A percentile compares a stretch with the other conserved stretches of the same genome.
Evolutionary conservation across 2,329 filamentous ascomycete species (phyloP).

Genomic region (Sarocladium brachiariae): DNA sequence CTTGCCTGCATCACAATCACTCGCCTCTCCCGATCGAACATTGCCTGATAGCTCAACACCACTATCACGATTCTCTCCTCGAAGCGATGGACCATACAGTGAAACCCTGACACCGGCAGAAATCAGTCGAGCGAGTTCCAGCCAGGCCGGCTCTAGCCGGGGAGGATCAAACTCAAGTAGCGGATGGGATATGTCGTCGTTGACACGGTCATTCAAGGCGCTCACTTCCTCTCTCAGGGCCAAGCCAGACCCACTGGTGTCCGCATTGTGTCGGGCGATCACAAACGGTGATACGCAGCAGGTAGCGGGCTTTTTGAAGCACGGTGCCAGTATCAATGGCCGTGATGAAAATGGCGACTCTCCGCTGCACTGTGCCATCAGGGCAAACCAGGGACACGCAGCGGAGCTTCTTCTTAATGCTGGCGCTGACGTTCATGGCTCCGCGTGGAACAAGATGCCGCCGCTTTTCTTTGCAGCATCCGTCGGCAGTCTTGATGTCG

Average conservation of each 20-base stretch:
- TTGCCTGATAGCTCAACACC: neutral
- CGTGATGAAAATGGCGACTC: slow-evolving; percentile 28
- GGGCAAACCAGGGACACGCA: slow-evolving; percentile 23
- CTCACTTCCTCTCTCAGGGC: slow-evolving; percentile 24
- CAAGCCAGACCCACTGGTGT: slow-evolving; percentile 30
- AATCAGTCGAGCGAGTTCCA: slow-evolving; percentile 13
- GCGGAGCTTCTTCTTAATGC: slow-evolving; percentile 25
- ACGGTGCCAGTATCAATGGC: slow-evolving; percentile 30
- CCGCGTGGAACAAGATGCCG: slow-evolving; percentile 20
- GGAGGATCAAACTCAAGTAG: neutral
- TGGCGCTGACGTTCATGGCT: slow-evolving; percentile 22
- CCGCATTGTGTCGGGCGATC: slow-evolving; percentile 29
- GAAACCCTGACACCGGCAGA: neutral
- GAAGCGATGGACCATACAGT: neutral
- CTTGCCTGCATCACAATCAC: slow-evolving; percentile 12
- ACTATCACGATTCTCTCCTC: neutral
- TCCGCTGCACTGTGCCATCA: slow-evolving; percentile 27
- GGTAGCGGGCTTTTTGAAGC: slow-evolving; percentile 24
- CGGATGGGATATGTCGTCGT: neutral
- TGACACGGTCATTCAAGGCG: slow-evolving; percentile 28
- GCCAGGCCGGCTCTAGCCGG: neutral
- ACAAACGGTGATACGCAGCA: slow-evolving; percentile 26
- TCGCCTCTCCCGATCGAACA: neutral
- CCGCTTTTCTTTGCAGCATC: slow-evolving; percentile 27
- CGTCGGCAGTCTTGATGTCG: slow-evolving; percentile 21